Conservation (phyloP, 805 yeast genomes). For the Candida ficus region DNA sequence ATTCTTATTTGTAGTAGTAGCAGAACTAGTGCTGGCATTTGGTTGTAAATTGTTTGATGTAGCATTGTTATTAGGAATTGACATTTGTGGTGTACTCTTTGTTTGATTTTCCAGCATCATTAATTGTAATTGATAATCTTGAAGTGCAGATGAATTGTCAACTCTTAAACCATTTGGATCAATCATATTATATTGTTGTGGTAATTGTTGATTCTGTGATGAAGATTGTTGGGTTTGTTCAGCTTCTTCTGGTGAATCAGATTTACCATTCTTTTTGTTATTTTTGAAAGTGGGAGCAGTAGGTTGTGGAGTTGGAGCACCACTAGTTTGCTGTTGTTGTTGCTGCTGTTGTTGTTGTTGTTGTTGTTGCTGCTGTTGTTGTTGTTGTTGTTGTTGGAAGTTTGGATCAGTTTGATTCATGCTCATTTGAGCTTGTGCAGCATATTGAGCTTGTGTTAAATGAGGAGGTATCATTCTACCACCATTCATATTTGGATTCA, state of each 20-base stretch:
- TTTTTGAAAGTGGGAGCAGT: neutral
- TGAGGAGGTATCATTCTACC: slow-evolving; percentile 15
- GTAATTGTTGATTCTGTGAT: neutral
- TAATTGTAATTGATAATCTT: slow-evolving; percentile 78
- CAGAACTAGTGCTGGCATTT: neutral
- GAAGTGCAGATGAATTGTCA: slow-evolving; percentile 45
- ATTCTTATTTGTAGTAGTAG: neutral
- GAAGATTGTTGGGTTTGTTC: neutral
- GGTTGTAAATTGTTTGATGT: neutral
- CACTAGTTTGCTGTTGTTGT: slow-evolving; percentile 2
- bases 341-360: slow-evolving; percentile 8
- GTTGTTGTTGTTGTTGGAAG: slow-evolving; percentile 20
- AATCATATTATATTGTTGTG: slow-evolving; percentile 1
- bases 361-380: slow-evolving; percentile 15
- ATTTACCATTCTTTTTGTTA: neutral
- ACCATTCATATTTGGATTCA: slow-evolving; percentile 2
- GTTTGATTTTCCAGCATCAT: slow-evolving; percentile 73
- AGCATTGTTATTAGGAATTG: slow-evolving; percentile 1
- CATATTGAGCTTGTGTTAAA: neutral
- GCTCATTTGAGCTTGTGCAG: neutral
- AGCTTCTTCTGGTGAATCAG: neutral
- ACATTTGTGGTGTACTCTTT: too few relatives aligned
- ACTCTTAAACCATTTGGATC: slow-evolving; percentile 17
- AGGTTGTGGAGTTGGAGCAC: neutral
- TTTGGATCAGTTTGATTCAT: neutral